phyloP scores from a whole-genome alignment of 1,284 basidiomycete species.

The Phlebopus sp. region DNA sequence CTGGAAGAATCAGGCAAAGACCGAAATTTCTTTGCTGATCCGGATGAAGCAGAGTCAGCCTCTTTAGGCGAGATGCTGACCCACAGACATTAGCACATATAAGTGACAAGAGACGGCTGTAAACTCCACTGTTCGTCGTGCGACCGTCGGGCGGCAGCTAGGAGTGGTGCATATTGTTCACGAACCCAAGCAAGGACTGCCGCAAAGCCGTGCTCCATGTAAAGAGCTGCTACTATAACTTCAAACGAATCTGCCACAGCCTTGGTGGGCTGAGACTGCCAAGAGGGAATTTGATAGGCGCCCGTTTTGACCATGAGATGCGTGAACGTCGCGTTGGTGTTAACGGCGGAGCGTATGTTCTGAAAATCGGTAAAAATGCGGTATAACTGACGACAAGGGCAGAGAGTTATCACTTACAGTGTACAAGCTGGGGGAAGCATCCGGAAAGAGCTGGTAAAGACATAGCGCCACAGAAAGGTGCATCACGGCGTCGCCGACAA shows the following conservation, averaged over 20 bases:
- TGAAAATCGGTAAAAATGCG: background rate
- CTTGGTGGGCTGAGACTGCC: conserved; percentile 21
- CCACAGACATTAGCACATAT: conserved; percentile 9
- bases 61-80: conserved; percentile 13
- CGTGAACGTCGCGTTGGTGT: conserved; percentile 31
- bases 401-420: conserved; percentile 17
- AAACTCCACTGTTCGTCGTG: conserved; percentile 18
- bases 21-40: conserved; percentile 17
- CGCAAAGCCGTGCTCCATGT: conserved; percentile 28
- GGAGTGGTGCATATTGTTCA: conserved; percentile 27
- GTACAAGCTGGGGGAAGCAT: conserved; percentile 29
- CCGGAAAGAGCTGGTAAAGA: conserved; percentile 27
- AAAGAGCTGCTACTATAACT: conserved; percentile 30
- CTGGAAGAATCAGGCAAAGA: background rate
- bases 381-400: background rate
- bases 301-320: conserved; percentile 30
- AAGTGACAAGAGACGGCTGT: background rate
- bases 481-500: conserved; percentile 32
- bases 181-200: conserved; percentile 29
- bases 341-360: conserved; percentile 30
- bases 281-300: conserved; percentile 22
- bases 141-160: conserved; percentile 22
- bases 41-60: background rate
- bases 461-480: conserved; percentile 29
- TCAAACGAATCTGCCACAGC: conserved; percentile 31